These are phyloP conservation scores for Zea luxurians DNA, from an alignment of 176 grass and related monocot genomes.

Conservation along the genomic window DNA sequence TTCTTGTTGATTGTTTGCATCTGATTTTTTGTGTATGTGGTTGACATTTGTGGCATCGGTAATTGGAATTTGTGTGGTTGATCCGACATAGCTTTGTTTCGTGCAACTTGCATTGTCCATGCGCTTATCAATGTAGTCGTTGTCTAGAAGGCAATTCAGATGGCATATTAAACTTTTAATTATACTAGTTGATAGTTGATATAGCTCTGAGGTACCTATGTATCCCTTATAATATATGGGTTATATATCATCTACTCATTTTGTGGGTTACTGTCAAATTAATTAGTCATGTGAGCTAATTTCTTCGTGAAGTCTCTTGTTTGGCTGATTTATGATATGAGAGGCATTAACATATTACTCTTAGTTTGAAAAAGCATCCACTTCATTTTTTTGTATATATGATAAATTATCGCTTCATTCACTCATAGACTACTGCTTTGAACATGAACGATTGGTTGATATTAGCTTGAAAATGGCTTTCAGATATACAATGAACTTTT, in stretches of 20 bases:
- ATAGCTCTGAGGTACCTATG: not conserved
- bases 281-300: not conserved
- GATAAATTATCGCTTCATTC: not conserved
- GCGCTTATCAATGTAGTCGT: not conserved
- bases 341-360: not conserved
- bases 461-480: not conserved
- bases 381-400: not conserved
- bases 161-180: not conserved
- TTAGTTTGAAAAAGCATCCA: not conserved
- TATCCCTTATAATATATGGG: too few species aligned
- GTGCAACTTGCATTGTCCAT: not conserved
- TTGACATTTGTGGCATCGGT: not conserved
- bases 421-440: not conserved
- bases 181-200: not conserved
- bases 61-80: not conserved
- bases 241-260: slow-evolving; percentile 1
- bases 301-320: not conserved
- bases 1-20: not conserved
- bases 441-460: not conserved
- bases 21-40: not conserved
- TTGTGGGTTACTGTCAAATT: not conserved
- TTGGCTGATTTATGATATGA: not conserved
- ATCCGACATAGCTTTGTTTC: not conserved
- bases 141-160: not conserved
- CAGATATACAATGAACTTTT: too few species aligned